These are phyloP conservation scores for Balakata baccata DNA, from an alignment of 345 rosid species.

Conservation along the genomic window DNA sequence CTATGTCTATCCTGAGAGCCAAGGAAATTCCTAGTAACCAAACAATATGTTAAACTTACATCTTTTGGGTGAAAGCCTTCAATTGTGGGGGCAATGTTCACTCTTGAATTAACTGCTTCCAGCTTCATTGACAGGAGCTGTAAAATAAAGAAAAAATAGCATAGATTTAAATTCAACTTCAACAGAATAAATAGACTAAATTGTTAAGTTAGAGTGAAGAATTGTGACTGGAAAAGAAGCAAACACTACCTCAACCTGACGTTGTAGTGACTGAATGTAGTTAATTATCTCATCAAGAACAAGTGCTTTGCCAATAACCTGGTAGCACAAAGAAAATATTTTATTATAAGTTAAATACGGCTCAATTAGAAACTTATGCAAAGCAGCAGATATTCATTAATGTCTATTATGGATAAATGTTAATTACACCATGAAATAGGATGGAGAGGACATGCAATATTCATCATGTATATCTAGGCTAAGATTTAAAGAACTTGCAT, in stretches of 20 bases:
- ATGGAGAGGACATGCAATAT: background rate
- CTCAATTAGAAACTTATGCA: background rate
- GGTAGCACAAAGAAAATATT: slow-evolving; percentile 1
- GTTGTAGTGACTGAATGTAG: slow-evolving; percentile 79
- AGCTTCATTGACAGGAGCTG: slow-evolving; percentile 34
- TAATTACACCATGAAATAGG: too few relatives aligned
- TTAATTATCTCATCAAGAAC: slow-evolving; percentile 89
- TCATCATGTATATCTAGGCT: slow-evolving; percentile 2
- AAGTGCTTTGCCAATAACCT: slow-evolving; percentile 90
- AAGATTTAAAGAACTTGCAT: background rate
- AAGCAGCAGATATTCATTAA: background rate
- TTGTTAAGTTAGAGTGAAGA: background rate
- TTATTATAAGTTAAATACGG: background rate
- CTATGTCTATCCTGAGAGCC: background rate
- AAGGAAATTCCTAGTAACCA: background rate
- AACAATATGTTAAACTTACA: slow-evolving; percentile 12
- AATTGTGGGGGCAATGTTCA: slow-evolving; percentile 10
- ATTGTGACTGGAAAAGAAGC: background rate
- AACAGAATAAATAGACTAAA: slow-evolving; percentile 1
- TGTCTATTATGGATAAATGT: background rate
- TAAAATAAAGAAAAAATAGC: slow-evolving; percentile 17
- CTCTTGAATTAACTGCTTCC: slow-evolving; percentile 28
- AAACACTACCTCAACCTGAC: slow-evolving; percentile 72
- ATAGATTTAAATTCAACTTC: slow-evolving; percentile 12
- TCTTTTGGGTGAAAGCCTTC: slow-evolving; percentile 27